Conservation (phyloP, 768 basidiomycete genomes). For the Wakefieldia striispora region DNA sequence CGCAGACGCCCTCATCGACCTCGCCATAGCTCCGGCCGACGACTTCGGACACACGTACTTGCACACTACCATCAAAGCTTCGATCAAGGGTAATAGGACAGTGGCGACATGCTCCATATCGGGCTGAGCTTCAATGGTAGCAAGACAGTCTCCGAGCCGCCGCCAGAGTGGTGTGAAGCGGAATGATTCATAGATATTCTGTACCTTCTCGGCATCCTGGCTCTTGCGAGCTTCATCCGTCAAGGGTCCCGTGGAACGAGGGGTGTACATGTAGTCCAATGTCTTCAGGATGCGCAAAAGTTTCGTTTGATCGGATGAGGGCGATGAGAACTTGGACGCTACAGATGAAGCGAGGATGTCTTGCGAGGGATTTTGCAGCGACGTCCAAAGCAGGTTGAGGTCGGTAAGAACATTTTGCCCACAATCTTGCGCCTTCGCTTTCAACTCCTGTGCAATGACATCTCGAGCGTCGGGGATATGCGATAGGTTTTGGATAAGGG, state of each 20-base stretch:
- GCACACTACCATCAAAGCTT: slow-evolving; percentile 97
- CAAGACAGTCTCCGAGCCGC: slow-evolving; percentile 85
- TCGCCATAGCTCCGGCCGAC: slow-evolving; percentile 41
- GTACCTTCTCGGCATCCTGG: slow-evolving; percentile 76
- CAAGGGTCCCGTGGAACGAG: slow-evolving; percentile 44
- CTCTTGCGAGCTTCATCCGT: slow-evolving; percentile 37
- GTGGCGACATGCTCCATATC: slow-evolving; percentile 88
- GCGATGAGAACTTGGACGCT: slow-evolving; percentile 88
- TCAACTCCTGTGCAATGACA: slow-evolving; percentile 85
- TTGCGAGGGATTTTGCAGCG: slow-evolving; percentile 54
- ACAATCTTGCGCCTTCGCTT: slow-evolving; percentile 82
- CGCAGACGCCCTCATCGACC: slow-evolving; percentile 58
- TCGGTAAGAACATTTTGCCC: slow-evolving; percentile 73
- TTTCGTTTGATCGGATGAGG: slow-evolving; percentile 96
- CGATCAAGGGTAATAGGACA: slow-evolving; percentile 90
- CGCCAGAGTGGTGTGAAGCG: slow-evolving; percentile 87
- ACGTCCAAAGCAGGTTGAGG: slow-evolving; percentile 69
- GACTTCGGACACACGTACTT: slow-evolving; percentile 83
- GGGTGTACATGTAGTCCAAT: slow-evolving; percentile 93
- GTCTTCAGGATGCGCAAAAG: slow-evolving; percentile 93
- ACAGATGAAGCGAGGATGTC: slow-evolving; percentile 64
- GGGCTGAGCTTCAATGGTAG: slow-evolving; percentile 73
- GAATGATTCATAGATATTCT: slow-evolving; percentile 89
- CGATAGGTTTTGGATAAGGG: slow-evolving; percentile 90
- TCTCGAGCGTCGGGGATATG: slow-evolving; percentile 86